These are phyloP conservation scores for Pseudoperonospora humuli DNA, from an alignment of 352 stramenopile genomes.

Conservation along the genomic window DNA sequence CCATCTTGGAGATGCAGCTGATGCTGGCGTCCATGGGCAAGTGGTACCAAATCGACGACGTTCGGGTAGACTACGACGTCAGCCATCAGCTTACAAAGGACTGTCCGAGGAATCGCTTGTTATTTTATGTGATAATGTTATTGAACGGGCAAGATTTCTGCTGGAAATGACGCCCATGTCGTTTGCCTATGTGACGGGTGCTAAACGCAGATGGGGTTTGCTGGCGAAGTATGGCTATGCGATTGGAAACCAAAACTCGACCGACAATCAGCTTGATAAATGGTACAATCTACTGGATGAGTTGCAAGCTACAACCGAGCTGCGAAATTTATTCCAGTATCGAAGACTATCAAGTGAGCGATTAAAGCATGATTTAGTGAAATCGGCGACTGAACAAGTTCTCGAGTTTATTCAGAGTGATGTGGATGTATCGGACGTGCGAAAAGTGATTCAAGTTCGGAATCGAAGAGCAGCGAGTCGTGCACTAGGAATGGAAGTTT, in stretches of 20 bases:
- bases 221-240: conserved; percentile 66
- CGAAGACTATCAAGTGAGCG: conserved; percentile 66
- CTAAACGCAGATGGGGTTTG: conserved; percentile 59
- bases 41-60: conserved; percentile 23
- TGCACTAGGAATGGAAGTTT: conserved; percentile 39
- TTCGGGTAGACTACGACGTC: conserved; percentile 37
- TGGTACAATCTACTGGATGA: conserved; percentile 80
- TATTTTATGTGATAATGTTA: conserved; percentile 67
- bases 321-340: conserved; percentile 66
- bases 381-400: conserved; percentile 75
- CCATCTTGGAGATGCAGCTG: conserved; percentile 66
- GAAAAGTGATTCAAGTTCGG: conserved; percentile 32
- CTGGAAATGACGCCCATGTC: conserved; percentile 65
- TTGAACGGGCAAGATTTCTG: conserved; percentile 58
- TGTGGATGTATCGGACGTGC: conserved; percentile 50
- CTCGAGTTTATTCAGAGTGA: conserved; percentile 83
- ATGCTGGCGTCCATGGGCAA: conserved; percentile 34
- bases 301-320: conserved; percentile 62
- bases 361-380: conserved; percentile 35
- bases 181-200: conserved; percentile 66
- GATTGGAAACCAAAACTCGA: conserved; percentile 33
- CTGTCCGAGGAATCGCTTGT: conserved; percentile 63
- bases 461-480: conserved; percentile 43
- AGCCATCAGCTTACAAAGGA: conserved; percentile 73
- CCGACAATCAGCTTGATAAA: conserved; percentile 55